A percentile compares a stretch with the other conserved stretches of the same genome.
phyloP scores from a whole-genome alignment of 192 early-diverging fungal genomes.

The Coemansia sp. region DNA sequence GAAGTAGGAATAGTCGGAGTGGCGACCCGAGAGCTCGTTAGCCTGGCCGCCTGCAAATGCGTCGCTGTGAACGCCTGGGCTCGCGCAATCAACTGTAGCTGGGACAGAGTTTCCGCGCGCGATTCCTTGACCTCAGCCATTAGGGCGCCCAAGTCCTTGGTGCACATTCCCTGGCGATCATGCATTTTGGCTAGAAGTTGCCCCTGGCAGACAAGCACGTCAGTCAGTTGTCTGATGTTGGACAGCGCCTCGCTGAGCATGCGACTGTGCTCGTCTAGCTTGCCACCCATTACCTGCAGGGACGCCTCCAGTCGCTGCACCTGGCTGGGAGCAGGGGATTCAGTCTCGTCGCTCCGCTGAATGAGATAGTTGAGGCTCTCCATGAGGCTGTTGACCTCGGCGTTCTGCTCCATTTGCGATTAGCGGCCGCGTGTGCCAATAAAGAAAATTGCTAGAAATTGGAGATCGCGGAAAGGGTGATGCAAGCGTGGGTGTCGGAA shows the following conservation, averaged over 20 bases:
- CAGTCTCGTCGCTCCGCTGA: neutral
- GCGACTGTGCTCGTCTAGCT: neutral
- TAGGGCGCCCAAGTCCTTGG: neutral
- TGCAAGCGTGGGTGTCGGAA: too few relatives aligned
- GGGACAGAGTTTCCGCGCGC: neutral
- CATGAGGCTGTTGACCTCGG: constrained; percentile 7
- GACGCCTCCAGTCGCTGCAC: neutral
- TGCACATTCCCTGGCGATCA: constrained; percentile 3
- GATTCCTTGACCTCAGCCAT: constrained; percentile 6
- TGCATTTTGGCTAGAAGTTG: constrained; percentile 12
- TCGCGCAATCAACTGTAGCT: constrained; percentile 9
- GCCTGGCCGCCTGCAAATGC: neutral
- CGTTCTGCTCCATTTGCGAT: neutral
- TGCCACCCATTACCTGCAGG: constrained; percentile 2
- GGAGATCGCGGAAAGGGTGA: neutral
- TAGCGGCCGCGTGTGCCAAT: too few relatives aligned
- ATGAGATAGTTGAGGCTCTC: constrained; percentile 4
- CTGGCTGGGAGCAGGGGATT: neutral
- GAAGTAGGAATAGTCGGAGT: neutral
- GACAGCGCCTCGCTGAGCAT: constrained; percentile 1
- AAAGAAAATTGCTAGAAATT: too few relatives aligned
- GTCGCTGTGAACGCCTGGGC: neutral
- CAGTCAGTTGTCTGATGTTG: constrained; percentile 11
- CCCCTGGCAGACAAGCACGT: constrained; percentile 13
- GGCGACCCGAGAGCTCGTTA: neutral